Percentiles rank a stretch among this genome's conserved stretches.
These are phyloP conservation scores for Begonia masoniana DNA, from an alignment of 306 rosid genomes.

Conservation along the genomic window DNA sequence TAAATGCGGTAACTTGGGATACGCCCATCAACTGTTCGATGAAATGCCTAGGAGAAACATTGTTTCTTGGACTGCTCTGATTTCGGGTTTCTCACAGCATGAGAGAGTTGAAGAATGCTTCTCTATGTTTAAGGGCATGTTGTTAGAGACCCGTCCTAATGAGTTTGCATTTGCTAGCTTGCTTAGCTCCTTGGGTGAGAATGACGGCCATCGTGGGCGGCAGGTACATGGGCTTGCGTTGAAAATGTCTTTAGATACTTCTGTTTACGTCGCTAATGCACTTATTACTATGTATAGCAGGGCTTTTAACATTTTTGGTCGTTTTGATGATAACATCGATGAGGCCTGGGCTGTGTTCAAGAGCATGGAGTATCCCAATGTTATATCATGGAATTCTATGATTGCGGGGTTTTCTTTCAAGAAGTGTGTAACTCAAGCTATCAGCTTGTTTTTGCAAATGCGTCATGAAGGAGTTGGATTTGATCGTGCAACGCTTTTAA, in stretches of 20 bases:
- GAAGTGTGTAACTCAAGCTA: constrained; percentile 46
- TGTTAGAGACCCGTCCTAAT: constrained; percentile 40
- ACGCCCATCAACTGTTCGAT: constrained; percentile 46
- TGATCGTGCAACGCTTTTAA: constrained; percentile 56
- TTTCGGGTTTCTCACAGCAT: constrained; percentile 55
- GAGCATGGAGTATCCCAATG: constrained; percentile 41
- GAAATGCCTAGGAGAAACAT: constrained; percentile 49
- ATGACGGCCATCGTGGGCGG: constrained; percentile 30
- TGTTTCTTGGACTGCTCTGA: constrained; percentile 79
- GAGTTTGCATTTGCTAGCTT: constrained; percentile 74
- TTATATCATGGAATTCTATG: constrained; percentile 80
- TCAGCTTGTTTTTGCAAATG: constrained; percentile 46
- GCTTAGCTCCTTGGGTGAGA: constrained; percentile 35
- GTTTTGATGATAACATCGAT: constrained; percentile 18
- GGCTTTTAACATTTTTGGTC: constrained; percentile 17
- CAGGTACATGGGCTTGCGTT: constrained; percentile 72
- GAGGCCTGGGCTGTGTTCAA: constrained; percentile 58
- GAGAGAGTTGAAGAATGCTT: constrained; percentile 30
- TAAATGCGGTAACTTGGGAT: constrained; percentile 39
- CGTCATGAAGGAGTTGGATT: constrained; percentile 38
- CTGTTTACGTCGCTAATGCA: constrained; percentile 56
- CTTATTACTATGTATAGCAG: constrained; percentile 76
- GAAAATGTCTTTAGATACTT: constrained; percentile 57
- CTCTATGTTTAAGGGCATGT: constrained; percentile 37
- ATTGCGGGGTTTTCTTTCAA: constrained; percentile 60